Conservation (phyloP, 1,139 yeast genomes). For the Saccharomyces hybrid region DNA sequence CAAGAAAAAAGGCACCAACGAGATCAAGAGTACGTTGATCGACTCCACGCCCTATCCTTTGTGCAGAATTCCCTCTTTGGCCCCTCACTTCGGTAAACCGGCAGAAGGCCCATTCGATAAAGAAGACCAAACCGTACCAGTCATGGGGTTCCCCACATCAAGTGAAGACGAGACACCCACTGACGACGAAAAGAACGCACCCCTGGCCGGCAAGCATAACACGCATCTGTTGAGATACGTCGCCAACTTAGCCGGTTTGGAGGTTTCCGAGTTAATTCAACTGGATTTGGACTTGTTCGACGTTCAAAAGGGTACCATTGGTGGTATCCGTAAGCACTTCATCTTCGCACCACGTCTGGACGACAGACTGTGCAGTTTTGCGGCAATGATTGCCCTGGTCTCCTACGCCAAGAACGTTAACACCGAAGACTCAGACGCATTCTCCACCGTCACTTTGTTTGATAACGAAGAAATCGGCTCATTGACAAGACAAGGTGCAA, state of each 20-base stretch:
- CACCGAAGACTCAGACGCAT: slow-evolving; percentile 31
- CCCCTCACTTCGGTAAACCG: slow-evolving; percentile 57
- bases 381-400: slow-evolving; percentile 47
- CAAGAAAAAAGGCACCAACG: slow-evolving; percentile 31
- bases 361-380: slow-evolving; percentile 57
- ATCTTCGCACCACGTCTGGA: slow-evolving; percentile 60
- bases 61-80: slow-evolving; percentile 57
- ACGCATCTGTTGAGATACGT: slow-evolving; percentile 48
- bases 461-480: slow-evolving; percentile 65
- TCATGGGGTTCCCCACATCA: slow-evolving; percentile 40
- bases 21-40: slow-evolving; percentile 39
- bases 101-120: slow-evolving; percentile 47
- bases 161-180: slow-evolving; percentile 26
- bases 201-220: slow-evolving; percentile 55
- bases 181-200: slow-evolving; percentile 51
- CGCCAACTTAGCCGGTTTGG: slow-evolving; percentile 41
- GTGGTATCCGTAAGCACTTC: slow-evolving; percentile 56
- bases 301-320: slow-evolving; percentile 51
- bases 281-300: slow-evolving; percentile 58
- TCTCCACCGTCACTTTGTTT: slow-evolving; percentile 46
- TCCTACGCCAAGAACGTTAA: slow-evolving; percentile 33
- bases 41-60: slow-evolving; percentile 57
- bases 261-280: slow-evolving; percentile 47
- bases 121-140: slow-evolving; percentile 59
- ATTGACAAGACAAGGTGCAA: slow-evolving; percentile 50